Evolutionary conservation across 192 early-diverging fungal species (phyloP).

Genomic region (Allomyces macrogynus): DNA sequence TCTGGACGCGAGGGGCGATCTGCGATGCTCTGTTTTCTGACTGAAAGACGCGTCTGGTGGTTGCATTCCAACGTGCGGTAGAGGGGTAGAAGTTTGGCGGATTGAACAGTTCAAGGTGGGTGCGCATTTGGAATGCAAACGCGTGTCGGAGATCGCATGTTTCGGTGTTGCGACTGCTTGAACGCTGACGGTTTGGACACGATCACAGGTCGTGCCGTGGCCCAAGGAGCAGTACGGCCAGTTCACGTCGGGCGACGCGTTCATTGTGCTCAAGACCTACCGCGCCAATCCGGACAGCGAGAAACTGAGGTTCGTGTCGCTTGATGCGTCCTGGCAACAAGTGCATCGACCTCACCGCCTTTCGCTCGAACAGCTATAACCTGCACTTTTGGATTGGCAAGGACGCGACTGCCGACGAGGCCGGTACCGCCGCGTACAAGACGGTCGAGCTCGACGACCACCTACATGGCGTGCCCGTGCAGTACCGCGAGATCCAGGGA

Average conservation of each 20-base stretch:
- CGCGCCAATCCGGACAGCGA: neutral
- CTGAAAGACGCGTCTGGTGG: constrained; percentile 29
- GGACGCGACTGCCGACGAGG: constrained; percentile 46
- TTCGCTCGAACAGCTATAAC: constrained; percentile 16
- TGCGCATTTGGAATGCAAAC: no score
- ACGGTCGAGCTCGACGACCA: constrained; percentile 53
- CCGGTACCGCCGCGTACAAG: constrained; percentile 71
- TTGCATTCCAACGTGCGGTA: no score
- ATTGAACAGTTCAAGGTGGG: constrained; percentile 41
- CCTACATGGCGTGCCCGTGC: constrained; percentile 39
- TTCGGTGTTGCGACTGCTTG: no score
- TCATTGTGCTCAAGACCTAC: constrained; percentile 50
- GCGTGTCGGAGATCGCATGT: no score
- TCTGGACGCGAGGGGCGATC: neutral
- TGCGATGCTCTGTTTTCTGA: neutral
- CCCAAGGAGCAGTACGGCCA: constrained; percentile 36
- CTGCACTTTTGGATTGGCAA: constrained; percentile 71
- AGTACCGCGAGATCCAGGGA: constrained; percentile 61
- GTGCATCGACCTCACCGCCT: neutral
- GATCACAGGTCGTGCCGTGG: constrained; percentile 33
- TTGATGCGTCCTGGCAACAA: neutral
- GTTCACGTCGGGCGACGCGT: constrained; percentile 46
- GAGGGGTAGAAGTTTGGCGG: constrained; percentile 30
- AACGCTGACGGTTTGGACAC: no score
- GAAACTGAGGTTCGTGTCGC: neutral